Percentiles rank a stretch among this genome's conserved stretches.
These are phyloP conservation scores for Lepidium didymum DNA, from an alignment of 345 rosid genomes.

Conservation along the genomic window DNA sequence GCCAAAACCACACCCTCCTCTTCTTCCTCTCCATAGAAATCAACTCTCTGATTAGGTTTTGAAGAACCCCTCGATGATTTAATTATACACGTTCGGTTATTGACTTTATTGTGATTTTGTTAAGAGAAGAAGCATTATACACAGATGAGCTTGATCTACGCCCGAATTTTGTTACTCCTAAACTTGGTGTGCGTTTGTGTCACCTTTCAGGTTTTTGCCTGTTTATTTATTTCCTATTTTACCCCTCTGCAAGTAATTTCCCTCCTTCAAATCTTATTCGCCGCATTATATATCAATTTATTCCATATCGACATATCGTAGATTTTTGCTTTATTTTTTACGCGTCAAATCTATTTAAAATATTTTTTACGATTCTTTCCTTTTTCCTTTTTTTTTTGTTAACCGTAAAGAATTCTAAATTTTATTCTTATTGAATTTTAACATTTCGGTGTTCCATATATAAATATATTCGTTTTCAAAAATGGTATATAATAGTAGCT, in stretches of 20 bases:
- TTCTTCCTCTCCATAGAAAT: neutral
- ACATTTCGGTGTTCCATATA: neutral
- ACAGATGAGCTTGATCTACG: neutral
- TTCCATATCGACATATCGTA: neutral
- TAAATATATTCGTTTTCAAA: neutral
- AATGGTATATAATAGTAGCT: neutral
- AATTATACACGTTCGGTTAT: constrained; percentile 2
- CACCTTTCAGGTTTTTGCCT: neutral
- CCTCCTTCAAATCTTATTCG: neutral
- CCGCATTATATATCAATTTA: neutral
- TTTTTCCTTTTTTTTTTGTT: too few species aligned
- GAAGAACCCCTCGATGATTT: neutral
- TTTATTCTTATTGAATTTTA: neutral
- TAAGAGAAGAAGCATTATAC: neutral
- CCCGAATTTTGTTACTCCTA: neutral
- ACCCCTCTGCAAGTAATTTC: neutral
- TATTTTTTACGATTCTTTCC: neutral
- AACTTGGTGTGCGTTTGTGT: neutral
- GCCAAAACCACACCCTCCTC: constrained; percentile 24
- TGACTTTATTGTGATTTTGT: neutral
- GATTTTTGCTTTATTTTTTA: neutral
- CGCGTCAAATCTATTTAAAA: neutral
- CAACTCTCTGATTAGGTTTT: neutral
- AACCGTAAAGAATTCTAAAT: neutral
- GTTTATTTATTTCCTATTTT: neutral